Base-by-base conservation (phyloP, 371 early-diverging fungal species). In the Apophysomyces ossiformis region DNA sequence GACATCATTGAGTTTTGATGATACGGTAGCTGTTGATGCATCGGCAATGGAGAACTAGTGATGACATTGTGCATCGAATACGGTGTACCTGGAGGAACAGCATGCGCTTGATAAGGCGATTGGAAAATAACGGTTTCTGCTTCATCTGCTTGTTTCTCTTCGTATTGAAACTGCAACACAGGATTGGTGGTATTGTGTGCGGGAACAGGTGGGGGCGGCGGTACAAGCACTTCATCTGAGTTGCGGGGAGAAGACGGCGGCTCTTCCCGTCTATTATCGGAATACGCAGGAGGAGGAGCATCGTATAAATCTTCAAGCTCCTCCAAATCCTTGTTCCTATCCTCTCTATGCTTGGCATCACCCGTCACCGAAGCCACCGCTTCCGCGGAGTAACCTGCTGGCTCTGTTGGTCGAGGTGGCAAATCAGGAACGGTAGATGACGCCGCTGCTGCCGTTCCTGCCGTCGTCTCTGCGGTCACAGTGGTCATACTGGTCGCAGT, bases 241-340 rank as follows among this genome's bases (percentile, higher is more conserved):
- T 72, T 72, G 37, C 65, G 64, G 7, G 72, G 72, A 12, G 72
- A 65, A 21, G 63, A 64, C 18, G 36, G 63, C 56, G 47, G 63
- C 50, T 63, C 38, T 2, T 50, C 57, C 57, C 44, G 64, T 12
- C 43, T 41, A 44, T 41, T 57, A 21, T 58, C 67, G 16, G 67
- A 64, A 58, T 80, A 80, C 37, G 80, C 77, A 11, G 76, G 76
- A 44, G 81, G 81, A 11, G 81, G 81, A 2, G 69, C 72, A 60
- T 78, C 81, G 59, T 77, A 80, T 1, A 80, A 60, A 60, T 80
- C 54, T 50, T 50, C 80, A 37, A 73, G 36, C 36, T 65, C 37
- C 4, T 67, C 77, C 50, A 71, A 37, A 44, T 73, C 72, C 12
- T 63, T 41, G 38, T 73, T 69, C 15, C 41, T 69, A 44, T 73